phyloP scores from a whole-genome alignment of 1,284 basidiomycete species.

The Apiotrichum porosum region DNA sequence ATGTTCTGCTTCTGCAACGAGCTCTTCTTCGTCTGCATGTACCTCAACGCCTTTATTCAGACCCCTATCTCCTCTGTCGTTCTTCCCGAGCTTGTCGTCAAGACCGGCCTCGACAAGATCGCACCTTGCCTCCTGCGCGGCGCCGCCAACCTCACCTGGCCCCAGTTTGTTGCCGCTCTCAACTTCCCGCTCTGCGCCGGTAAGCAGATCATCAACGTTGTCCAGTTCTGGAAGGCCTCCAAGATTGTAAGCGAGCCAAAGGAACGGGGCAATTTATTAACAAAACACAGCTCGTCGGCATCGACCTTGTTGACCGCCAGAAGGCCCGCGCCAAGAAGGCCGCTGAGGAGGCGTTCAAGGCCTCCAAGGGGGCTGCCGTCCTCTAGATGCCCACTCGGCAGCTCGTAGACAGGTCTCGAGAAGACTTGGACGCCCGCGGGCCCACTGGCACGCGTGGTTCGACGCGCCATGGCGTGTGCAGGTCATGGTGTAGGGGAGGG shows the following conservation, averaged over 20 bases:
- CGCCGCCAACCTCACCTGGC: constrained; percentile 61
- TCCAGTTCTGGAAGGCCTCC: constrained; percentile 98
- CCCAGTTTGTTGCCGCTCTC: constrained; percentile 65
- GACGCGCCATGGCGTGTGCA: not conserved
- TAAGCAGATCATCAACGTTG: constrained; percentile 93
- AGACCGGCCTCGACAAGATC: constrained; percentile 23
- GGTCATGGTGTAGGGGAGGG: not conserved
- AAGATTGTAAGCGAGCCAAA: constrained; percentile 72
- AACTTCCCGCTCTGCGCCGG: constrained; percentile 68
- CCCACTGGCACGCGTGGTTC: too few species aligned
- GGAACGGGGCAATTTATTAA: too few species aligned
- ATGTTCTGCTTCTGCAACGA: constrained; percentile 96
- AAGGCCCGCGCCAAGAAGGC: constrained; percentile 54
- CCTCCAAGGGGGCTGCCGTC: not conserved
- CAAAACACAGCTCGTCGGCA: constrained; percentile 62
- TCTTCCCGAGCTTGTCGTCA: constrained; percentile 27
- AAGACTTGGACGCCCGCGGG: too few species aligned
- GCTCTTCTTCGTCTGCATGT: constrained; percentile 91
- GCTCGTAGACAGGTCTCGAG: too few species aligned
- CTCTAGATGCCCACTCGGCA: too few species aligned
- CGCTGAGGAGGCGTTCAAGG: not conserved
- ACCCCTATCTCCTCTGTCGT: constrained; percentile 41
- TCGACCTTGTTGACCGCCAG: constrained; percentile 77
- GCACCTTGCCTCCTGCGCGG: constrained; percentile 15
- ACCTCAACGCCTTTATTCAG: constrained; percentile 83